Conservation (phyloP, 176 grass and related monocot genomes). For the Sorghum bicolor region DNA sequence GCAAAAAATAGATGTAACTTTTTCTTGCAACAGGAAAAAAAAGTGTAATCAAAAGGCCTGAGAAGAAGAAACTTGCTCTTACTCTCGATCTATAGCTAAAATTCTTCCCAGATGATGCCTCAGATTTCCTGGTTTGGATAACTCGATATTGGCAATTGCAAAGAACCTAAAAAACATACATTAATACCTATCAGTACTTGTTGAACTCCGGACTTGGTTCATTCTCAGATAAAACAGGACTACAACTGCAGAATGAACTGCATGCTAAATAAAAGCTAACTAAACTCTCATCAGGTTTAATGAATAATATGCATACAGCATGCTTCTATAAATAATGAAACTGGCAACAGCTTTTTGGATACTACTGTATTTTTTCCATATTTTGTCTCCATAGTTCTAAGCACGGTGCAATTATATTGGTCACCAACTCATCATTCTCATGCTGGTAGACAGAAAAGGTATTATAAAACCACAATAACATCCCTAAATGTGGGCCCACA, state of each 20-base stretch:
- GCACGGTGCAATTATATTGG: background rate
- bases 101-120: constrained; percentile 81
- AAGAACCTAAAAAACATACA: constrained; percentile 79
- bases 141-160: constrained; percentile 69
- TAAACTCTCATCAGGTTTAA: background rate
- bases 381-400: background rate
- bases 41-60: constrained; percentile 17
- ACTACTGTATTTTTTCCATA: background rate
- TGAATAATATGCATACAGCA: constrained; percentile 21
- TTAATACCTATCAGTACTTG: constrained; percentile 18
- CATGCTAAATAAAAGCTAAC: background rate
- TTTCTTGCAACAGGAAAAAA: constrained; percentile 1
- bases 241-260: constrained; percentile 7
- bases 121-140: constrained; percentile 91
- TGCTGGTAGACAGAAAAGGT: background rate
- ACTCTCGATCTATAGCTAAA: constrained; percentile 88
- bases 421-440: background rate
- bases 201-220: constrained; percentile 5
- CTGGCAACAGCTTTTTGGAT: background rate
- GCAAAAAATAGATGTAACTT: background rate
- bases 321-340: constrained; percentile 28
- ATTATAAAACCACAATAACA: background rate
- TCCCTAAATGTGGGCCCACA: constrained; percentile 6
- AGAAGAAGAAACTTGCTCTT: constrained; percentile 32
- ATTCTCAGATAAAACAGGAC: constrained; percentile 15